Percentiles rank a stretch among this genome's conserved stretches.
Conservation (phyloP, 768 basidiomycete genomes). For the Phylloporus arenicola region DNA sequence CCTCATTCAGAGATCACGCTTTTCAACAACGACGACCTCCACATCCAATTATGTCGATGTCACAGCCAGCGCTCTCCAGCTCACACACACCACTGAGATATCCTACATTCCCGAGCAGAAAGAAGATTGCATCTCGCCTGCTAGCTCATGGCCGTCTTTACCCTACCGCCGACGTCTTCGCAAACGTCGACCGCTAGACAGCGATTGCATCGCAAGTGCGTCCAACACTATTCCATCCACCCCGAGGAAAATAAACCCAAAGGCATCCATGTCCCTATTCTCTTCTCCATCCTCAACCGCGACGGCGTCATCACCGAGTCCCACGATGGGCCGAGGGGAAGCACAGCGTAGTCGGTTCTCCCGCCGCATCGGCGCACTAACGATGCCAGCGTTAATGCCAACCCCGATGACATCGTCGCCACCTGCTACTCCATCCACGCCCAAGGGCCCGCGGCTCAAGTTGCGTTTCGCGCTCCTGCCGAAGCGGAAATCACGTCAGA, state of each 20-base stretch:
- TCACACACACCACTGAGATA: neutral
- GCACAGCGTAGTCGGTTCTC: constrained; percentile 8
- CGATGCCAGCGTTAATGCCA: neutral
- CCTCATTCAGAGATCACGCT: constrained; percentile 28
- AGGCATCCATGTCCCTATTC: constrained; percentile 1
- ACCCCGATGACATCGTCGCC: neutral
- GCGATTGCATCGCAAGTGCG: neutral
- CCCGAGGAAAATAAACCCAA: constrained; percentile 3
- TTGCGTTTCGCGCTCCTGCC: constrained; percentile 13
- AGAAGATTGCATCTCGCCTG: constrained; percentile 7
- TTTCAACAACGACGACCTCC: constrained; percentile 32
- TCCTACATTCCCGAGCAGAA: constrained; percentile 3
- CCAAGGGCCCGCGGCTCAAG: constrained; percentile 16
- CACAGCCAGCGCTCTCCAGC: neutral
- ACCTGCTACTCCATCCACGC: constrained; percentile 11
- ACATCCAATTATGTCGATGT: constrained; percentile 29
- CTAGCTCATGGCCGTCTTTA: constrained; percentile 19
- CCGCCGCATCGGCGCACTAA: neutral
- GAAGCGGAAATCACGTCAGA: constrained; percentile 13
- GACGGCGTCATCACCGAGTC: neutral
- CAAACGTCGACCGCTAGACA: constrained; percentile 24
- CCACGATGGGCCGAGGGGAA: neutral
- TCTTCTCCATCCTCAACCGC: constrained; percentile 1
- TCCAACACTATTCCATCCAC: constrained; percentile 10
- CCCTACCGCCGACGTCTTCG: constrained; percentile 26